These are phyloP conservation scores for Spinellus fusiger DNA, from an alignment of 192 early-diverging fungal genomes.

Conservation along the genomic window DNA sequence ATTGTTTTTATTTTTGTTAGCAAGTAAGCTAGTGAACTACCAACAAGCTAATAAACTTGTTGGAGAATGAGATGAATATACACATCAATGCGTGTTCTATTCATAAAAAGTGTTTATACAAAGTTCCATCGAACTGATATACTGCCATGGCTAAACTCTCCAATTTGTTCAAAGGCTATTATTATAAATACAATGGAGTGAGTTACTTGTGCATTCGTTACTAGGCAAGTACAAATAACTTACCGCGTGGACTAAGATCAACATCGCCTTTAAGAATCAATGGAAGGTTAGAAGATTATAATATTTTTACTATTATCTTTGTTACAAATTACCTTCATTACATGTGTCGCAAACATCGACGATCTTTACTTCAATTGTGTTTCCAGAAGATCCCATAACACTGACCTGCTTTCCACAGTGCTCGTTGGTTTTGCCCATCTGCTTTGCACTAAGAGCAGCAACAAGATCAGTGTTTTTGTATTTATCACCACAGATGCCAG, in stretches of 20 bases:
- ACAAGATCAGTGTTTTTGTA: slow-evolving; percentile 4
- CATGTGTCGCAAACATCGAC: slow-evolving; percentile 13
- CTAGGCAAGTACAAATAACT: neutral
- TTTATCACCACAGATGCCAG: slow-evolving; percentile 3
- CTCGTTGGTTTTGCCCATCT: neutral
- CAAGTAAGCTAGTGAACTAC: no score
- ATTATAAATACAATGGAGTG: neutral
- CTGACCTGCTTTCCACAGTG: slow-evolving; percentile 1
- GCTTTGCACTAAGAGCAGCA: slow-evolving; percentile 1
- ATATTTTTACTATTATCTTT: no score
- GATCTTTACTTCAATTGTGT: slow-evolving; percentile 2
- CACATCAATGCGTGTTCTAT: no score
- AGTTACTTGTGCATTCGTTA: neutral
- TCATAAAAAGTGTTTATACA: neutral
- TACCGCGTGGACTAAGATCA: slow-evolving; percentile 13
- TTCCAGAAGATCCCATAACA: neutral
- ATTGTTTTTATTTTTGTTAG: no score
- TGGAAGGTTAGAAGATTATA: no score
- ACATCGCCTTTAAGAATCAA: no score
- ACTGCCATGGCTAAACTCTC: slow-evolving; percentile 6
- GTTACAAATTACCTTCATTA: neutral
- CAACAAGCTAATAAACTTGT: no score
- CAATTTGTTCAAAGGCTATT: slow-evolving; percentile 10
- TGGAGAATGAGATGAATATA: no score
- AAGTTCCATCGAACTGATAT: slow-evolving; percentile 10